Conservation (phyloP, 2,329 filamentous ascomycete species). For the Pezicula neosporulosa region DNA sequence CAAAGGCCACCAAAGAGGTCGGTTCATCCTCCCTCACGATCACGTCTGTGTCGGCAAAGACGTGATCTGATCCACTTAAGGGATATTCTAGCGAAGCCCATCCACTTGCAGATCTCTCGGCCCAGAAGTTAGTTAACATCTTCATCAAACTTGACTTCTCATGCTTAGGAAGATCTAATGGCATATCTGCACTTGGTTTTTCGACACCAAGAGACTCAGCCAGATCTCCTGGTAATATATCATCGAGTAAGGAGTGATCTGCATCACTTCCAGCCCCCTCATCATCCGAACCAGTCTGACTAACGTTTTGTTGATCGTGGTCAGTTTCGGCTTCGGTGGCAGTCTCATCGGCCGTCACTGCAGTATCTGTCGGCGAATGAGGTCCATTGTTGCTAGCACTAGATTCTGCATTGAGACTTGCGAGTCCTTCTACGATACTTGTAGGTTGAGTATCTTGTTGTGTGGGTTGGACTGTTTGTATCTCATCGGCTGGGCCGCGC, state of each 20-base stretch:
- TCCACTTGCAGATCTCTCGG: conserved; percentile 90
- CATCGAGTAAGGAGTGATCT: conserved; percentile 66
- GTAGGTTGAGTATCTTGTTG: conserved; percentile 26
- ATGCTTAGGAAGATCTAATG: conserved; percentile 80
- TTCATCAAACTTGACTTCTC: conserved; percentile 93
- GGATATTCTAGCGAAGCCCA: conserved; percentile 94
- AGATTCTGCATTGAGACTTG: conserved; percentile 19
- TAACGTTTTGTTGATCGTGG: conserved; percentile 42
- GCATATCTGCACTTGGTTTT: conserved; percentile 56
- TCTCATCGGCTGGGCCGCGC: conserved; percentile 61
- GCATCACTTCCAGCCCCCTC: conserved; percentile 68
- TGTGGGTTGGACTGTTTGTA: conserved; percentile 31
- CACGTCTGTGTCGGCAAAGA: conserved; percentile 95
- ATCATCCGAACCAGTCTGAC: conserved; percentile 63
- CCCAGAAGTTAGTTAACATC: conserved; percentile 97
- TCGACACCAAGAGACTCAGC: conserved; percentile 51
- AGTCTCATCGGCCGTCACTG: conserved; percentile 23
- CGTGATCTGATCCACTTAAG: conserved; percentile 81
- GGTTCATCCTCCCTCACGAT: conserved; percentile 97
- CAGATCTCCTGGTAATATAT: conserved; percentile 60
- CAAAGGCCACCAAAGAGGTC: conserved; percentile 91
- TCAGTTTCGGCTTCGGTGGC: conserved; percentile 36
- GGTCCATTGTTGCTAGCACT: conserved; percentile 10
- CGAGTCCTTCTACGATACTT: conserved; percentile 26
- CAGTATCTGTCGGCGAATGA: conserved; percentile 25